Percentiles rank a stretch among this genome's conserved stretches.
Conservation (phyloP, 495 filamentous ascomycete genomes). For the Hypoxylon crocopeplum region DNA sequence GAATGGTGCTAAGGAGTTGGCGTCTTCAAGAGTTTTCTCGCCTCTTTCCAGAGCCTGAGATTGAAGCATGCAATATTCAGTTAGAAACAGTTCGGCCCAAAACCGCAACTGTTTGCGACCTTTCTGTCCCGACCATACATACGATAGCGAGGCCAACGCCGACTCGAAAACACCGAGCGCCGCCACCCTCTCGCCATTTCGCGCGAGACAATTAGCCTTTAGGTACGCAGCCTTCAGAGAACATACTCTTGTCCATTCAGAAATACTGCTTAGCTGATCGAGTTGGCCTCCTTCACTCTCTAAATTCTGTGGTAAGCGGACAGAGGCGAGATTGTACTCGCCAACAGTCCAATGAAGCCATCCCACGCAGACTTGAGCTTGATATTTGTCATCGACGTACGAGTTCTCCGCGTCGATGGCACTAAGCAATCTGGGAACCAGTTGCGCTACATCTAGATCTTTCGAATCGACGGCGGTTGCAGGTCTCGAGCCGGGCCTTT, state of each 20-base stretch:
- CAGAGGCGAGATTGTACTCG: conserved; percentile 67
- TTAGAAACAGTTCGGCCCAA: conserved; percentile 81
- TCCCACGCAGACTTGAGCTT: conserved; percentile 79
- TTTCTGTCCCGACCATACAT: conserved; percentile 49
- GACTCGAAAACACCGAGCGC: conserved; percentile 70
- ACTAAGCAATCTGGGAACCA: conserved; percentile 68
- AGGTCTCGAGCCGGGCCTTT: conserved; percentile 47
- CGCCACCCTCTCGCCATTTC: conserved; percentile 57
- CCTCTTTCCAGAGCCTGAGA: conserved; percentile 60
- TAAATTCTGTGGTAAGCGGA: conserved; percentile 68
- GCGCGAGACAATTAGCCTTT: conserved; percentile 72
- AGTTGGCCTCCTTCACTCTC: conserved; percentile 58
- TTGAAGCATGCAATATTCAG: conserved; percentile 71
- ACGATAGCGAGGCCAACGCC: conserved; percentile 64
- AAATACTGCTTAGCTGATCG: conserved; percentile 53
- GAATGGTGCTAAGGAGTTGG: conserved; percentile 61
- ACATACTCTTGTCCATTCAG: conserved; percentile 81
- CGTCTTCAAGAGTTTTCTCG: conserved; percentile 51
- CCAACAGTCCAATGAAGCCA: conserved; percentile 82
- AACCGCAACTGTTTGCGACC: conserved; percentile 66
- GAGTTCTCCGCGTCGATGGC: conserved; percentile 68
- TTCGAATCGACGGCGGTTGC: conserved; percentile 43
- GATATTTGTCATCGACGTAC: conserved; percentile 72
- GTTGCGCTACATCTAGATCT: conserved; percentile 53
- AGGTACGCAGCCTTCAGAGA: conserved; percentile 79